phyloP scores from a whole-genome alignment of 331 rosid species.

The Dryas integrifolia region DNA sequence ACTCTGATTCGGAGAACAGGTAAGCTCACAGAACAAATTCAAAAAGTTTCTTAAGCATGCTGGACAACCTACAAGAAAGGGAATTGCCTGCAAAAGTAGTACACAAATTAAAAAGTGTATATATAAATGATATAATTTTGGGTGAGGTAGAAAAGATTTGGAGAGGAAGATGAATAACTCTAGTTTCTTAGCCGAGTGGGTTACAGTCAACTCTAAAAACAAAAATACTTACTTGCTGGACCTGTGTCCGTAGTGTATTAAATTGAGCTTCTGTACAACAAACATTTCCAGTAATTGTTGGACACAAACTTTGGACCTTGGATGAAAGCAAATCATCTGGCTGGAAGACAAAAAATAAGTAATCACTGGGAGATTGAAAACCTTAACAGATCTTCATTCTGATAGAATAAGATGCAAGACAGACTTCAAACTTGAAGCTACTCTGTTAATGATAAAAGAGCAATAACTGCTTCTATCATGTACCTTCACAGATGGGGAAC shows the following conservation, averaged over 20 bases:
- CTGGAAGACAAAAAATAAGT: constrained; percentile 51
- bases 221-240: constrained; percentile 71
- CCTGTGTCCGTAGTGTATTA: constrained; percentile 74
- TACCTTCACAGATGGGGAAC: constrained; percentile 84
- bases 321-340: constrained; percentile 88
- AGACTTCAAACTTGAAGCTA: neutral
- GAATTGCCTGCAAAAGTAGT: constrained; percentile 78
- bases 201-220: neutral
- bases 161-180: neutral
- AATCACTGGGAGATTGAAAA: constrained; percentile 22
- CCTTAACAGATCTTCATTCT: neutral
- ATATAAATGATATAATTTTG: neutral
- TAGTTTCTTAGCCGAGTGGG: neutral
- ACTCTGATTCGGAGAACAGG: constrained; percentile 98
- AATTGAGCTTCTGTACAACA: constrained; percentile 91
- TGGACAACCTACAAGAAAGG: constrained; percentile 96
- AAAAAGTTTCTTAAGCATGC: constrained; percentile 96
- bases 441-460: neutral
- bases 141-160: neutral
- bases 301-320: constrained; percentile 91
- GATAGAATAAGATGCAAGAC: neutral
- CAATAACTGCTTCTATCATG: constrained; percentile 1
- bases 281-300: constrained; percentile 84
- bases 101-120: constrained; percentile 10
- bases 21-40: constrained; percentile 95